Conservation (phyloP, 192 early-diverging fungal genomes). For the Polychytrium aggregatum region DNA sequence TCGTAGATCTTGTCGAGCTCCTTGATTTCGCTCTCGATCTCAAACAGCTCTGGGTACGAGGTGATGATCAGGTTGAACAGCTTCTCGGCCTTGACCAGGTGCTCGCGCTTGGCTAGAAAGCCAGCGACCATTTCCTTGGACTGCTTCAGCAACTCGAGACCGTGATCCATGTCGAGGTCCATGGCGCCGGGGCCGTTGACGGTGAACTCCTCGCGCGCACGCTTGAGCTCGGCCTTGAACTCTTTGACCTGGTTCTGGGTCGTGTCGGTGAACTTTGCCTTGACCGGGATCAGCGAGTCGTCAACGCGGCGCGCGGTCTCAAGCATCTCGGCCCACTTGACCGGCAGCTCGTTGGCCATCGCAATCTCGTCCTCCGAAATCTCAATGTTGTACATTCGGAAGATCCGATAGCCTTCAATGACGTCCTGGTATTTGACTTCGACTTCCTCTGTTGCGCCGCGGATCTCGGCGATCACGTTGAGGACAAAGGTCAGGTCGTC, state of each 20-base stretch:
- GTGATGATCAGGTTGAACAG: conserved; percentile 46
- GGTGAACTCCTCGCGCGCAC: conserved; percentile 42
- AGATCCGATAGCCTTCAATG: conserved; percentile 45
- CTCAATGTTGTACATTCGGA: conserved; percentile 36
- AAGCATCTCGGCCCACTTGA: conserved; percentile 41
- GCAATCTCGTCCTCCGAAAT: conserved; percentile 27
- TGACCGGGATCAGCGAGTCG: conserved; percentile 42
- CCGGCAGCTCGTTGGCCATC: conserved; percentile 25
- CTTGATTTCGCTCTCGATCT: conserved; percentile 42
- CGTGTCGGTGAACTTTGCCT: conserved; percentile 45
- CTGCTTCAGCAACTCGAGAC: conserved; percentile 33
- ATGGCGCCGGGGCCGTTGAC: conserved; percentile 41
- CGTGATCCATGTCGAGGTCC: conserved; percentile 41
- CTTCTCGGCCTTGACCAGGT: conserved; percentile 47
- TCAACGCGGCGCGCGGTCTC: conserved; percentile 32
- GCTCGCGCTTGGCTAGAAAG: conserved; percentile 29
- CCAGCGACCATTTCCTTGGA: conserved; percentile 29
- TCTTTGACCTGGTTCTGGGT: conserved; percentile 41
- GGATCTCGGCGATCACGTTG: conserved; percentile 45
- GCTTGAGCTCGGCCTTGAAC: conserved; percentile 34
- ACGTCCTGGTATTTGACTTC: conserved; percentile 41
- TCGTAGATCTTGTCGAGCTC: conserved; percentile 48
- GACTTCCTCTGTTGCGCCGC: conserved; percentile 39
- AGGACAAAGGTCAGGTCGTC: conserved; percentile 53
- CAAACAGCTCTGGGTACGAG: conserved; percentile 49